These are phyloP conservation scores for Eucalyptus regnans DNA, from an alignment of 345 rosid species.

Conservation along the genomic window DNA sequence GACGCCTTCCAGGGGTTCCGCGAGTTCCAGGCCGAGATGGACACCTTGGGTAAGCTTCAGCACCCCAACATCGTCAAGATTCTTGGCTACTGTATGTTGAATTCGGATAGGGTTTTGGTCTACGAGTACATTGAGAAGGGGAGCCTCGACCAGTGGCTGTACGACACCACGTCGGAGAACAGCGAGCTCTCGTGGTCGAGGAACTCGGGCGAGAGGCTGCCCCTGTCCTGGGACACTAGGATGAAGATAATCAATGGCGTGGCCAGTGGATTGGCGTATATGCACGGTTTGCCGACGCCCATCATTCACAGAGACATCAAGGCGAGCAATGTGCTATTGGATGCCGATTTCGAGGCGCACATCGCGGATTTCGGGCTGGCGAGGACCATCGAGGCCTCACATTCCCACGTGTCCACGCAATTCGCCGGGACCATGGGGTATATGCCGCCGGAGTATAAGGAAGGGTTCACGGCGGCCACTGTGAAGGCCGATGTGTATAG, in stretches of 20 bases:
- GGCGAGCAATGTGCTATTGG: constrained; percentile 69
- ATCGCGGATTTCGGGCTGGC: constrained; percentile 86
- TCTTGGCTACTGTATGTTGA: constrained; percentile 68
- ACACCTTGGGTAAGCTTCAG: constrained; percentile 47
- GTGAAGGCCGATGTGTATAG: constrained; percentile 63
- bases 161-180: constrained; percentile 10
- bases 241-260: constrained; percentile 33
- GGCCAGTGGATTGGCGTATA: constrained; percentile 58
- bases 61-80: constrained; percentile 67
- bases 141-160: constrained; percentile 74
- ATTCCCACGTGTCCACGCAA: constrained; percentile 81
- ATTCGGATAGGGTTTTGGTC: constrained; percentile 50
- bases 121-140: constrained; percentile 72
- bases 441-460: constrained; percentile 94
- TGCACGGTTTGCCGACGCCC: constrained; percentile 54
- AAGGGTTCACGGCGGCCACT: constrained; percentile 60
- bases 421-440: constrained; percentile 95
- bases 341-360: constrained; percentile 45
- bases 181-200: not conserved
- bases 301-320: constrained; percentile 86
- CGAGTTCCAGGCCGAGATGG: constrained; percentile 87
- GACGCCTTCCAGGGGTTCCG: constrained; percentile 87
- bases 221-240: constrained; percentile 54
- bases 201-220: not conserved
- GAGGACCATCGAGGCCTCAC: constrained; percentile 28